Base-by-base conservation (phyloP, 2,329 filamentous ascomycete genomes). In the Xylaria sp. region DNA sequence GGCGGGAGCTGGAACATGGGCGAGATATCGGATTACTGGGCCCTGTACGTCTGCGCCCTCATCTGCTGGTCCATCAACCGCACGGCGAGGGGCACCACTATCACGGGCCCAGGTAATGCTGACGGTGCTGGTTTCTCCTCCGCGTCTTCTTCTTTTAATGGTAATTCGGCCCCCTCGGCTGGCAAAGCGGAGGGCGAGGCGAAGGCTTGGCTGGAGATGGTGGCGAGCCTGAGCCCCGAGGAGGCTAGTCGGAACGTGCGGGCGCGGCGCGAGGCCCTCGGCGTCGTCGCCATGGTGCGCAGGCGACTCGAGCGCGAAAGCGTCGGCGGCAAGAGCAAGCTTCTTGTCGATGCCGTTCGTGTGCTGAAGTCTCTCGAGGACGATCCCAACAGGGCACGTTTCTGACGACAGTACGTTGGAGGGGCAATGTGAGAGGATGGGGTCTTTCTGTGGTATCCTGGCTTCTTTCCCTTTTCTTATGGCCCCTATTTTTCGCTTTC, bases 1-100 rank as follows among this genome's bases (percentile, higher is more conserved):
- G 65, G 68, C 13, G 70, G 56, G 46, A 66, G 55, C 41, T 75
- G 72, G 74, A 73, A 73, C 65, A 93, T 92, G 90, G 90, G 90
- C 12, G 74, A 78, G 1, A 85, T 92, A 57, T 95, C 94, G 87
- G 93, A 92, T 13, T 87, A 98, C 65, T 99, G 95, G 94, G 87
- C 97, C 64, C 88, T 89, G 58, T 89, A 89, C 73, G 84, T 86
- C 8, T 88, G 86, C 70, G 81, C 86, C 8, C 81, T 90, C 59
- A 86, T 90, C 71, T 88, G 85, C 79, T 90, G 88, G 88, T 86
- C 87, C 0, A 55, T 55, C 52, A 55, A 55, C 52, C 73, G 75
- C n/a, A 65, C 71, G 28, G 61, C 72, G 37, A 67, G 28, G 68
- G 70, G 59, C 8, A 56, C 9, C 72, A 72, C 46, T 8, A 59